A percentile compares a stretch with the other conserved stretches of the same genome.
These are phyloP conservation scores for Starmerella powellii DNA, from an alignment of 805 yeast species.

Conservation along the genomic window DNA sequence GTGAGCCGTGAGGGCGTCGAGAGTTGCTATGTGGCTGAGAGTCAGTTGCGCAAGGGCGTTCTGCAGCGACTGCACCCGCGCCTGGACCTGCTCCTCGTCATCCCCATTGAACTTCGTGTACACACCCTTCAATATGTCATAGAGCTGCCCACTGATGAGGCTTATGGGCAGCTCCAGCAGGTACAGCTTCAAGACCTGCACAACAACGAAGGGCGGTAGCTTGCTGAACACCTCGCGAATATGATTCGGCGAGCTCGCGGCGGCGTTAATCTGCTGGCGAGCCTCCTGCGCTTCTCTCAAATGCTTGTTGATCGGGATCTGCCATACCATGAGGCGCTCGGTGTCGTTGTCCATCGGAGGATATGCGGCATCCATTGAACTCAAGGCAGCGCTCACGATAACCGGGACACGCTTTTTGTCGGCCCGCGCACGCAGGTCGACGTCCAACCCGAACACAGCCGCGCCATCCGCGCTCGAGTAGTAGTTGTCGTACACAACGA, in stretches of 20 bases:
- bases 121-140: constrained; percentile 56
- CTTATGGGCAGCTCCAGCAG: constrained; percentile 72
- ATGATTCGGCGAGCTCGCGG: constrained; percentile 11
- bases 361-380: constrained; percentile 55
- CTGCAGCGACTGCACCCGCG: constrained; percentile 50
- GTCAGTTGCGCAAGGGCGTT: constrained; percentile 57
- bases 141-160: constrained; percentile 49
- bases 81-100: constrained; percentile 24
- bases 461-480: constrained; percentile 56
- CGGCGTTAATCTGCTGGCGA: constrained; percentile 16
- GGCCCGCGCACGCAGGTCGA: constrained; percentile 55
- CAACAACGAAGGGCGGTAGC: constrained; percentile 39
- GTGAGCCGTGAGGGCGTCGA: constrained; percentile 70
- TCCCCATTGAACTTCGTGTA: constrained; percentile 40
- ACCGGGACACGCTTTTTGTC: constrained; percentile 65
- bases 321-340: constrained; percentile 58
- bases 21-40: constrained; percentile 60
- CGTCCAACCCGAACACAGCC: constrained; percentile 61
- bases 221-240: constrained; percentile 27
- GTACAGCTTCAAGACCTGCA: constrained; percentile 59
- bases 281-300: constrained; percentile 30
- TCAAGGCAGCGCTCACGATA: constrained; percentile 49
- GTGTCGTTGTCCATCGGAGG: constrained; percentile 56
- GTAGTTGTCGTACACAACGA: constrained; percentile 65
- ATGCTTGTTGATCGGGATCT: constrained; percentile 32